These are phyloP conservation scores for Lentinula guzmanii DNA, from an alignment of 768 basidiomycete genomes.

Conservation along the genomic window DNA sequence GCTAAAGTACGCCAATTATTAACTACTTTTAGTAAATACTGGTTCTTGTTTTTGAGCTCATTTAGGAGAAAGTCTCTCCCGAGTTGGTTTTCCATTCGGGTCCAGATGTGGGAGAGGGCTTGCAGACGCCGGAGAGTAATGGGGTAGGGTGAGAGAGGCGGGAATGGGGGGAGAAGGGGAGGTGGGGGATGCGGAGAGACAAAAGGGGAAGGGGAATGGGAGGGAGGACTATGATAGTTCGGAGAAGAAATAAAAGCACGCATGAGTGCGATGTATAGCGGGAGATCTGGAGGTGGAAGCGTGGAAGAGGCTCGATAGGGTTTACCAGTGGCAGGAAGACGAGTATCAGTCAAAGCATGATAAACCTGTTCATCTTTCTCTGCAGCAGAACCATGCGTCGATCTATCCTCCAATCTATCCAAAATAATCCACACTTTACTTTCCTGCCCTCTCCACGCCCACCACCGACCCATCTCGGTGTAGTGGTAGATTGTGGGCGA, in stretches of 20 bases:
- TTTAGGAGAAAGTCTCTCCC: not conserved
- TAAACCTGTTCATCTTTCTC: too few relatives aligned
- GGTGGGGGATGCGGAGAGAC: not conserved
- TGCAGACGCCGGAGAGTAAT: not conserved
- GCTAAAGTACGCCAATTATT: too few relatives aligned
- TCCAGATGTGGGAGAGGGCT: not conserved
- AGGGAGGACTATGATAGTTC: not conserved
- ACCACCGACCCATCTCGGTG: constrained; percentile 1
- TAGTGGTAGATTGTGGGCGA: constrained; percentile 3
- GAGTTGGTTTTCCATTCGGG: not conserved
- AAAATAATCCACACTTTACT: not conserved
- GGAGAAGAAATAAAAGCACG: constrained; percentile 4
- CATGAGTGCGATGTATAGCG: constrained; percentile 2
- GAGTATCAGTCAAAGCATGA: too few relatives aligned
- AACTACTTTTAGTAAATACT: too few relatives aligned
- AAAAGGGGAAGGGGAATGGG: not conserved
- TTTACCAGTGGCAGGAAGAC: too few relatives aligned
- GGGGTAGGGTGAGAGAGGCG: not conserved
- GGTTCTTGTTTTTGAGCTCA: too few relatives aligned
- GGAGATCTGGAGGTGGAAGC: not conserved
- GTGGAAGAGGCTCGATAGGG: too few relatives aligned
- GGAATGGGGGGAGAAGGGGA: not conserved
- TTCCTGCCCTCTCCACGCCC: not conserved
- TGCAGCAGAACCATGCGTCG: too few relatives aligned
- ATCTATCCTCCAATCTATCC: not conserved